Conservation (phyloP, 164 flowering plant species). For the Houttuynia cordata region DNA sequence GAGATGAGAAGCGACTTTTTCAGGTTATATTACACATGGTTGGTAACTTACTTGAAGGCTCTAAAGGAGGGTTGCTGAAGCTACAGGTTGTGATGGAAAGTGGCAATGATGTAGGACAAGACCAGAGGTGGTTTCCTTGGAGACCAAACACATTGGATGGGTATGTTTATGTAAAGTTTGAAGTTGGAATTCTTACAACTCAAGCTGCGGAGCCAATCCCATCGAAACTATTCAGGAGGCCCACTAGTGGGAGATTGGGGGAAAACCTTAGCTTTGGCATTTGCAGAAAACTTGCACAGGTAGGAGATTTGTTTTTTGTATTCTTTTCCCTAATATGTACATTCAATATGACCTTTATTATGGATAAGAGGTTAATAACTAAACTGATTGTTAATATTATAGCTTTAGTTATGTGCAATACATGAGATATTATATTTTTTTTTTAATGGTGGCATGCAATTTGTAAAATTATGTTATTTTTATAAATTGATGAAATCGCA, state of each 20-base stretch:
- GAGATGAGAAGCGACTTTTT: conserved; percentile 80
- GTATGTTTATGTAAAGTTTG: conserved; percentile 46
- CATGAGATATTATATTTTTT: background rate
- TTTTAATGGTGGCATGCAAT: background rate
- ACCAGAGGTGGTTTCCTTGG: conserved; percentile 58
- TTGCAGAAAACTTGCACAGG: conserved; percentile 84
- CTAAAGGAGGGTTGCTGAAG: conserved; percentile 25
- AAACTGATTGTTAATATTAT: background rate
- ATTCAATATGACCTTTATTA: background rate
- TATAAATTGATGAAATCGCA: background rate
- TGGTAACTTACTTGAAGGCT: conserved; percentile 50
- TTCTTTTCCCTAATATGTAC: background rate
- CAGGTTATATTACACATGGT: conserved; percentile 92
- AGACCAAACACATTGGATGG: conserved; percentile 45
- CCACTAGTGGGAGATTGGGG: conserved; percentile 25
- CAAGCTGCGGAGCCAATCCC: conserved; percentile 15
- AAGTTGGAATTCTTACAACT: conserved; percentile 31
- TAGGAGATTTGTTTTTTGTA: conserved; percentile 8
- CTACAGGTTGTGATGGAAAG: conserved; percentile 31
- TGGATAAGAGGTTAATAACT: background rate
- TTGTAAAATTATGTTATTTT: background rate
- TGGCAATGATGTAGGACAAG: conserved; percentile 42
- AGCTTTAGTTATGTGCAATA: background rate
- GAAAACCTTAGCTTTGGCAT: conserved; percentile 59
- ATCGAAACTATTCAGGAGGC: conserved; percentile 16